A percentile compares a stretch with the other conserved stretches of the same genome.
Evolutionary conservation across 257 asterid species (phyloP).

Genomic region (Lantana camara): DNA sequence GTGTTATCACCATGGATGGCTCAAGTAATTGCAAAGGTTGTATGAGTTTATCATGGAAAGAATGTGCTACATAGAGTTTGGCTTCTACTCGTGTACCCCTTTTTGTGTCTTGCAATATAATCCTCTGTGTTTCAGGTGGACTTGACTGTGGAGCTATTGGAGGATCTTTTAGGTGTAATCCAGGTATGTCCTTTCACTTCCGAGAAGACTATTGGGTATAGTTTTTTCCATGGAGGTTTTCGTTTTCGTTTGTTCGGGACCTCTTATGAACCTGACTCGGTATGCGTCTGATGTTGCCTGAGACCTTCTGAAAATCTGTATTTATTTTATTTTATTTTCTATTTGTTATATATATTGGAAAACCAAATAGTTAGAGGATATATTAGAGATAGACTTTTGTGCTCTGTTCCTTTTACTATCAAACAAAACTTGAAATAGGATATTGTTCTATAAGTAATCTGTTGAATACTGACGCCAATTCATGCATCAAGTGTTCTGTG

Average conservation of each 20-base stretch:
- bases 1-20: slow-evolving; percentile 93
- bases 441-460: neutral
- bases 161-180: slow-evolving; percentile 87
- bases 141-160: slow-evolving; percentile 88
- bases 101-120: slow-evolving; percentile 19
- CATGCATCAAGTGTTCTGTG: slow-evolving; percentile 11
- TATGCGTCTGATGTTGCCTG: slow-evolving; percentile 14
- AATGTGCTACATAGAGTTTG: slow-evolving; percentile 25
- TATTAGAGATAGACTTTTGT: no score
- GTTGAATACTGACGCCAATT: neutral
- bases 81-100: slow-evolving; percentile 22
- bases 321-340: no score
- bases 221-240: slow-evolving; percentile 11
- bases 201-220: slow-evolving; percentile 13
- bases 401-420: neutral
- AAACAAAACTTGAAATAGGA: neutral
- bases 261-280: slow-evolving; percentile 12
- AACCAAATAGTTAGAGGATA: neutral
- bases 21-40: slow-evolving; percentile 93
- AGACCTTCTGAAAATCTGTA: neutral
- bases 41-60: slow-evolving; percentile 20
- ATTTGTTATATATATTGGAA: slow-evolving; percentile 4
- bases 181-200: slow-evolving; percentile 52
- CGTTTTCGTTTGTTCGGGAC: slow-evolving; percentile 20
- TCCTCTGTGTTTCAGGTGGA: slow-evolving; percentile 60